These are phyloP conservation scores for Macrolepiota albuminosa DNA, from an alignment of 768 basidiomycete species.

Conservation along the genomic window DNA sequence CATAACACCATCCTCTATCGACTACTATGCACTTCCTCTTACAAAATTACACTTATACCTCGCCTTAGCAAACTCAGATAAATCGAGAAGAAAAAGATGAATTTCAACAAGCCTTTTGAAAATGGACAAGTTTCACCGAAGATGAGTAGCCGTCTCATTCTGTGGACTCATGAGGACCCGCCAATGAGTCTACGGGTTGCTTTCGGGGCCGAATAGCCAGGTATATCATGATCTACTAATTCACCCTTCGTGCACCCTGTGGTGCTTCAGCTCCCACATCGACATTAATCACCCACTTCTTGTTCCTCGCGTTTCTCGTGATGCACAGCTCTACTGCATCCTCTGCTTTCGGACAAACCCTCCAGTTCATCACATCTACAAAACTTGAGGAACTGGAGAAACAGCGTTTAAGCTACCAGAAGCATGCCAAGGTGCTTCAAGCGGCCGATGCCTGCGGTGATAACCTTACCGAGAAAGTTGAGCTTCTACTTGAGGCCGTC, in stretches of 20 bases:
- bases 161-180: not conserved
- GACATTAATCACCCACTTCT: not conserved
- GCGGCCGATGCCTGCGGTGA: conserved; percentile 19
- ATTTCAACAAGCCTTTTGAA: not conserved
- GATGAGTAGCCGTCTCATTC: not conserved
- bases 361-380: conserved; percentile 38
- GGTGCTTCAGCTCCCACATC: not conserved
- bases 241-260: not conserved
- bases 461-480: conserved; percentile 25
- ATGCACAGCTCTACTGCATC: conserved; percentile 4
- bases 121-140: not conserved
- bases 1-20: not conserved
- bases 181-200: no score
- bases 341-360: conserved; percentile 30
- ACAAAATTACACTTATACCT: not conserved
- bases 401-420: conserved; percentile 29
- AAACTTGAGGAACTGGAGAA: conserved; percentile 41
- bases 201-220: not conserved
- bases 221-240: not conserved
- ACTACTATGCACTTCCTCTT: not conserved
- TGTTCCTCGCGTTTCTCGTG: not conserved
- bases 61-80: no score
- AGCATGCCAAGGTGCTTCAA: conserved; percentile 28
- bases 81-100: no score
- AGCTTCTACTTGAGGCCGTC: conserved; percentile 28